Base-by-base conservation (phyloP, 1,284 basidiomycete species). In the Inonotus hispidus region DNA sequence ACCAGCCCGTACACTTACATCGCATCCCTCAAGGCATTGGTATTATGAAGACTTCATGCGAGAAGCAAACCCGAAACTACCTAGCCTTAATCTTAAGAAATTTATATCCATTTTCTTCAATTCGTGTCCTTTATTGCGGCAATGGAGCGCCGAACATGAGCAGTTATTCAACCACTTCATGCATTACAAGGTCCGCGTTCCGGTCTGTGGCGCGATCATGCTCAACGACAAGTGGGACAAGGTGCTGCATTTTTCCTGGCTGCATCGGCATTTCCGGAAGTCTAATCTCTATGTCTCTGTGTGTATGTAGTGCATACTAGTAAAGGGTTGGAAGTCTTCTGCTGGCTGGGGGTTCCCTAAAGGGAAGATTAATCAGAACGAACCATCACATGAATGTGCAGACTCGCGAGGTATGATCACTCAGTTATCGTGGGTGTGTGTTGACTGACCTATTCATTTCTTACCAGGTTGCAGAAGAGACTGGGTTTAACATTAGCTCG, bases 21-120 rank as follows among this genome's bases (percentile, higher is more conserved):
- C 50, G 41, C 29, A 13, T 23, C 41, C 58, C 58, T 62, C 46
- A 71, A 97, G 95, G 19, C 96, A 99, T 74, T 99, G 97, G 97
- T 99, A 95, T 75, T 99, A 99, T 72, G 96, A 99, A 77, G 97
- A 99, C 74, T 99, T 98, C 69, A 87, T 99, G 64, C 90, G 96
- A 47, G 92, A 94, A 71, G 82, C 90, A 71, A 93, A 97, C 67
- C 88, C 90, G 1, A 83, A 86, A 59, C 85, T 98, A 39, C 95
- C 95, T 0, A 92, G 94, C 0, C 80, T 93, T 63, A 84, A 87
- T 23, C 84, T 99, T 68, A 95, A 96, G 77, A 88, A 87, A 67
- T 99, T 99, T 76, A 96, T 94, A n/a, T 88, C 90, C 54, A 88
- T 93, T 76, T 80, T 99, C 68, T 95, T 98, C 73, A 83, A 84